phyloP scores from a whole-genome alignment of 1,284 basidiomycete genomes.

The Apiotrichum akiyoshidainum region DNA sequence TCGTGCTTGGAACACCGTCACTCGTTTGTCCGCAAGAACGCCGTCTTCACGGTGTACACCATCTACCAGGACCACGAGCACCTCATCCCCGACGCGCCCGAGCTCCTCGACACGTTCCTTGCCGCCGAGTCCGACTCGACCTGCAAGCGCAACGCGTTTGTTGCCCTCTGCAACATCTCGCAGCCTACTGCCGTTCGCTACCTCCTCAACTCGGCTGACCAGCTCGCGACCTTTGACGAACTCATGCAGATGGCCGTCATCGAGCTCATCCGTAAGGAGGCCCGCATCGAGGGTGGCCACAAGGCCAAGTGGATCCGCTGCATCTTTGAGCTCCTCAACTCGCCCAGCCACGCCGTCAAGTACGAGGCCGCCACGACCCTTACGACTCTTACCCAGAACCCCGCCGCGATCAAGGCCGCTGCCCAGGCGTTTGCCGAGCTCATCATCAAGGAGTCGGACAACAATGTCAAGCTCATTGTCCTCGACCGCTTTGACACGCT shows the following conservation, averaged over 20 bases:
- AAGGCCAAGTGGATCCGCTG: conserved; percentile 86
- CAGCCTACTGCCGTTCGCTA: conserved; percentile 91
- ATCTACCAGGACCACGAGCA: conserved; percentile 93
- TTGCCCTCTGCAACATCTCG: conserved; percentile 84
- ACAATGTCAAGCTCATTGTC: conserved; percentile 99
- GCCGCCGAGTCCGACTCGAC: conserved; percentile 95
- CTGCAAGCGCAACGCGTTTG: conserved; percentile 96
- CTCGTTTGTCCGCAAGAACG: conserved; percentile 98
- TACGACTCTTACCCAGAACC: conserved; percentile 91
- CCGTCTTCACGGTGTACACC: conserved; percentile 91
- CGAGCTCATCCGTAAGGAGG: conserved; percentile 89
- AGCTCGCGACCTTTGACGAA: conserved; percentile 82
- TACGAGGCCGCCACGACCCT: conserved; percentile 97
- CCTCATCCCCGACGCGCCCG: conserved; percentile 94
- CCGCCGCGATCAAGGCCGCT: conserved; percentile 92
- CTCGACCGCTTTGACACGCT: conserved; percentile 85
- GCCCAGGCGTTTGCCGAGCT: conserved; percentile 86
- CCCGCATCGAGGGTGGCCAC: conserved; percentile 75
- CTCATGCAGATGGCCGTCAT: conserved; percentile 94
- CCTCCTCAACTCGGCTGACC: conserved; percentile 78
- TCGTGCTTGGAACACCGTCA: conserved; percentile 96
- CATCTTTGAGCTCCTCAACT: conserved; percentile 92
- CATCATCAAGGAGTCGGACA: conserved; percentile 92
- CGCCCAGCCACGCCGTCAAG: conserved; percentile 89
- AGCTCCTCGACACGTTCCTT: conserved; percentile 95